A percentile compares a stretch with the other conserved stretches of the same genome.
These are phyloP conservation scores for Pyrrhoderma noxium DNA, from an alignment of 1,284 basidiomycete species.

Conservation along the genomic window DNA sequence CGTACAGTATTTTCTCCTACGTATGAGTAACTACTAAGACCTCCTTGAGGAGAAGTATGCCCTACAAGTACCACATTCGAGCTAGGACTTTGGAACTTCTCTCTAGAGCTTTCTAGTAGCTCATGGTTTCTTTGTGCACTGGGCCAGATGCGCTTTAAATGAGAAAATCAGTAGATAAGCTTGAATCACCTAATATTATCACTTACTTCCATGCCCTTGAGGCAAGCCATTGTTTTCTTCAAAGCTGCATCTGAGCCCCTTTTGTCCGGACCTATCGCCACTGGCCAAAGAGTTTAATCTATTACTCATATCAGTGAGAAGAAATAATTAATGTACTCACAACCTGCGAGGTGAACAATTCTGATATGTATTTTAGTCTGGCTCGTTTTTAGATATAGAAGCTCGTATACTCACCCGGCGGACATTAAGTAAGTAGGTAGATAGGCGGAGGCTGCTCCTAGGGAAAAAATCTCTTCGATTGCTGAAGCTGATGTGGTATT, in stretches of 20 bases:
- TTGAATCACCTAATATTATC: neutral
- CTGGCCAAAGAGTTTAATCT: slow-evolving; percentile 34
- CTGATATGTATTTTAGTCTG: slow-evolving; percentile 31
- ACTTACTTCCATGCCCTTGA: slow-evolving; percentile 67
- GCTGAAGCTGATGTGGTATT: neutral
- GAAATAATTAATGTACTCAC: slow-evolving; percentile 33
- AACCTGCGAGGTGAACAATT: slow-evolving; percentile 77
- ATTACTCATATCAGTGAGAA: slow-evolving; percentile 2
- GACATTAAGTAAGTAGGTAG: slow-evolving; percentile 69
- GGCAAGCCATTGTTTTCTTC: slow-evolving; percentile 55
- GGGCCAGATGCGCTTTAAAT: slow-evolving; percentile 49
- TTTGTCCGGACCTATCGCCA: slow-evolving; percentile 52
- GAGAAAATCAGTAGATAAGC: neutral
- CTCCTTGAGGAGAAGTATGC: too few species aligned
- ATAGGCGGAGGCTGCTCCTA: slow-evolving; percentile 50
- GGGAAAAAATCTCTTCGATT: slow-evolving; percentile 5
- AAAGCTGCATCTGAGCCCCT: slow-evolving; percentile 62
- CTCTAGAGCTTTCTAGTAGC: slow-evolving; percentile 61
- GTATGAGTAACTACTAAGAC: too few species aligned
- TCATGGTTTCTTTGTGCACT: slow-evolving; percentile 65
- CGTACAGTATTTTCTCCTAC: too few species aligned
- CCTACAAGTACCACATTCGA: too few species aligned
- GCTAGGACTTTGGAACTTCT: slow-evolving; percentile 38
- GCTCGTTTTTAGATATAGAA: slow-evolving; percentile 10
- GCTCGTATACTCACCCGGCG: slow-evolving; percentile 54